Conservation (phyloP, 192 early-diverging fungal genomes). For the Coemansia sp. region DNA sequence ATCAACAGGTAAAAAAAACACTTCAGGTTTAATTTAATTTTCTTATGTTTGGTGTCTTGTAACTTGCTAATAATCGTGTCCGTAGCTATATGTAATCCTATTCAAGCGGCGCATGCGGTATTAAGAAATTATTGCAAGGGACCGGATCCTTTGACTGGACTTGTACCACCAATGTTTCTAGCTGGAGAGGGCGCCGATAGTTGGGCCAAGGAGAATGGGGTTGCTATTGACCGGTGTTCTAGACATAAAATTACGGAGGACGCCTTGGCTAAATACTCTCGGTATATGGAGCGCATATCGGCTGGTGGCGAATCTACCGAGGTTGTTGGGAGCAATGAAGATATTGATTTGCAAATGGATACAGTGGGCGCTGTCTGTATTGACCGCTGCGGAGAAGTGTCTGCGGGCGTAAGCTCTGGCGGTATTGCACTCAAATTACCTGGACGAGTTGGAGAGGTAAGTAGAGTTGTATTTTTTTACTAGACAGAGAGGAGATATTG, state of each 20-base stretch:
- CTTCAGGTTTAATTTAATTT: neutral
- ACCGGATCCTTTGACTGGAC: conserved; percentile 30
- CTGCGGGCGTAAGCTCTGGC: conserved; percentile 82
- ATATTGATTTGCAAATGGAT: conserved; percentile 58
- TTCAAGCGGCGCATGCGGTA: conserved; percentile 60
- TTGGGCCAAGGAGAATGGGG: conserved; percentile 35
- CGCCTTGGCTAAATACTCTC: conserved; percentile 22
- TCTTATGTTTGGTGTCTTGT: neutral
- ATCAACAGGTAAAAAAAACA: conserved; percentile 57
- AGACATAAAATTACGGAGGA: conserved; percentile 33
- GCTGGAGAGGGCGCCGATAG: conserved; percentile 63
- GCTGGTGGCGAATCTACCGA: neutral
- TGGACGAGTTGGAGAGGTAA: conserved; percentile 83
- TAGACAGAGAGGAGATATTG: neutral
- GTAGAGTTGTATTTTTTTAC: neutral
- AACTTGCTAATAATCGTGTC: neutral
- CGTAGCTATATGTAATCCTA: conserved; percentile 69
- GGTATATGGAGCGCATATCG: conserved; percentile 22
- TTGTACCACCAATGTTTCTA: conserved; percentile 62
- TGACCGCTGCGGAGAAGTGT: conserved; percentile 65
- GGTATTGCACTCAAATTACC: conserved; percentile 85
- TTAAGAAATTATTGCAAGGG: conserved; percentile 41
- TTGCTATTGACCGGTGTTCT: conserved; percentile 12
- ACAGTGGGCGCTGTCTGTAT: conserved; percentile 90
- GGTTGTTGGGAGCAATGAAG: neutral